Conservation (phyloP, 2,329 filamentous ascomycete species). For the Fusarium sp. region DNA sequence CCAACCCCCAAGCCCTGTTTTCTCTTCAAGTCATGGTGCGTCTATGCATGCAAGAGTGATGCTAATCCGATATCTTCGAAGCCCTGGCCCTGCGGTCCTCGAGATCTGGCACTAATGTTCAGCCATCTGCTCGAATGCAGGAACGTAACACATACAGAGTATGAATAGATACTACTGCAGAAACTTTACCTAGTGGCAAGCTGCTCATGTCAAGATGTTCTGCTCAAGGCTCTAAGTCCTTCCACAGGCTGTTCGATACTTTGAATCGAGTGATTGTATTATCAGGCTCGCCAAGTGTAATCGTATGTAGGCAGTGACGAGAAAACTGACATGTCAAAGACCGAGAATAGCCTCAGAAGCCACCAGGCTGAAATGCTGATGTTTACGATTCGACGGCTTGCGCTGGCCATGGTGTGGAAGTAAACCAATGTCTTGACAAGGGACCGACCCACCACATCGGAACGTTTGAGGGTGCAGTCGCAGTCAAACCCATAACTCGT, state of each 20-base stretch:
- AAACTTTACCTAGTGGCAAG: constrained; percentile 5
- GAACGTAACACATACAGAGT: constrained; percentile 32
- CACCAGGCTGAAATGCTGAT: not conserved
- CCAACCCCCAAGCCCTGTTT: not conserved
- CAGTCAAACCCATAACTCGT: constrained; percentile 17
- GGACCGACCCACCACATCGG: constrained; percentile 11
- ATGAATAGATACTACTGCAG: constrained; percentile 23
- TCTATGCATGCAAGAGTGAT: not conserved
- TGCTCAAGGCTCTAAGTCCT: not conserved
- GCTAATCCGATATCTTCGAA: constrained; percentile 12
- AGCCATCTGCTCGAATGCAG: constrained; percentile 25
- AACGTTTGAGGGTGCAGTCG: constrained; percentile 17
- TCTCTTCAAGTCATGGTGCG: constrained; percentile 6
- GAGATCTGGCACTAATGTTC: constrained; percentile 20
- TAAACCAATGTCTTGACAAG: constrained; percentile 8
- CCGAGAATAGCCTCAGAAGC: constrained; percentile 7
- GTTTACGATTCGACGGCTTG: not conserved
- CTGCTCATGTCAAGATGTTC: not conserved
- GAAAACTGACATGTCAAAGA: constrained; percentile 13
- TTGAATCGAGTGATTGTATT: not conserved
- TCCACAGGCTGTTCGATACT: not conserved
- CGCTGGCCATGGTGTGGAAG: not conserved
- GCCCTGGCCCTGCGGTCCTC: not conserved
- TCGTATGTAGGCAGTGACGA: not conserved
- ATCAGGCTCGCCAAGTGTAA: not conserved